These are phyloP conservation scores for Carex scoparia DNA, from an alignment of 176 grass and related monocot species.

Conservation along the genomic window DNA sequence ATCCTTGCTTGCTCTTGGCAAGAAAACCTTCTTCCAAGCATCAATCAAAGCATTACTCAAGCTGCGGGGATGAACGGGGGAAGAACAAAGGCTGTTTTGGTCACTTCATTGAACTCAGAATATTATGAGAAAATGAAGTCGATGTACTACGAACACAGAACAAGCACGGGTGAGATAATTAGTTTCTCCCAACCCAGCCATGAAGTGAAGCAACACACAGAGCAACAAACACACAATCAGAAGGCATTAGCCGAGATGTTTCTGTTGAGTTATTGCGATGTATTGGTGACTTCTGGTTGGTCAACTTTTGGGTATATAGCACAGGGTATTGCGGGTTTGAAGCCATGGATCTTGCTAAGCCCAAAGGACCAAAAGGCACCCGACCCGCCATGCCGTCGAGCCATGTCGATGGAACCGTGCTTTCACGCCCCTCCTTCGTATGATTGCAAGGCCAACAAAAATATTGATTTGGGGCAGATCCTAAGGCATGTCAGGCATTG, in stretches of 20 bases:
- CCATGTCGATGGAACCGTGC: conserved; percentile 74
- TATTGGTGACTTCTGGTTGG: conserved; percentile 55
- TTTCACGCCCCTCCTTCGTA: conserved; percentile 51
- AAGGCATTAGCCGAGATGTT: conserved; percentile 79
- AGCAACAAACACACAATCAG: conserved; percentile 53
- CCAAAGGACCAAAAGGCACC: conserved; percentile 34
- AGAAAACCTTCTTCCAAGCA: conserved; percentile 42
- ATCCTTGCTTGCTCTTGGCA: conserved; percentile 56
- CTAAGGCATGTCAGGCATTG: conserved; percentile 54
- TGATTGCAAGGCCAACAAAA: conserved; percentile 50
- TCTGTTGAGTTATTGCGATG: conserved; percentile 64
- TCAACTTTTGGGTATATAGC: conserved; percentile 75
- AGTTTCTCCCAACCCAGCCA: conserved; percentile 54
- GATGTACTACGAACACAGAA: conserved; percentile 39
- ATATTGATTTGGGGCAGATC: conserved; percentile 39
- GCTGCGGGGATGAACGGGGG: neutral
- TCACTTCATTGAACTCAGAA: conserved; percentile 49
- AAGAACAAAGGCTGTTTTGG: conserved; percentile 41
- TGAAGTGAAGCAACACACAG: conserved; percentile 48
- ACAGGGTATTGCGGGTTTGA: conserved; percentile 46
- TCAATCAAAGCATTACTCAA: conserved; percentile 22
- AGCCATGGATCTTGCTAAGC: conserved; percentile 59
- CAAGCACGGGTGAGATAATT: conserved; percentile 39
- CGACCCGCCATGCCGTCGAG: conserved; percentile 31
- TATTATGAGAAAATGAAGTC: conserved; percentile 48